phyloP scores from a whole-genome alignment of 768 basidiomycete genomes.

The Suillus tomentosus region DNA sequence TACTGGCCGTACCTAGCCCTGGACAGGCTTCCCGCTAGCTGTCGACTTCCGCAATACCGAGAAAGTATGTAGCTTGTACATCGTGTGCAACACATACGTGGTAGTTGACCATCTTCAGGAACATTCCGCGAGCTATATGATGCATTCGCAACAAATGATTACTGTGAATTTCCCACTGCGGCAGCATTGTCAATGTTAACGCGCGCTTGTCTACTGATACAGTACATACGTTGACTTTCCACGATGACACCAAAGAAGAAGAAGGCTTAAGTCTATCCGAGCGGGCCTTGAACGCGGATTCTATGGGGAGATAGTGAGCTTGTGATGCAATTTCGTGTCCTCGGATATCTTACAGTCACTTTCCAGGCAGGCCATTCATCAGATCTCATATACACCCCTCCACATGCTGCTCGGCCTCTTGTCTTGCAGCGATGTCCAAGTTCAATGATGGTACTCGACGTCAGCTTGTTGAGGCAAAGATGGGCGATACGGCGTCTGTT shows the following conservation, averaged over 20 bases:
- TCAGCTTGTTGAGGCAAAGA: neutral
- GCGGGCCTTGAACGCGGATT: conserved; percentile 2
- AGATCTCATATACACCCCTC: neutral
- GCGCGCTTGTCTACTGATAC: neutral
- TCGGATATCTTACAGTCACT: neutral
- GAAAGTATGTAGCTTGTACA: neutral
- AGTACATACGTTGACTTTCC: conserved; percentile 3
- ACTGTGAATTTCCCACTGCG: neutral
- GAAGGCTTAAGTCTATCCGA: neutral
- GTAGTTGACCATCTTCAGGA: neutral
- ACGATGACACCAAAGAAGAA: conserved; percentile 6
- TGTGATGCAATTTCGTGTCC: neutral
- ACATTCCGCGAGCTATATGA: neutral
- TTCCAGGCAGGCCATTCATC: neutral
- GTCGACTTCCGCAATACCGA: neutral
- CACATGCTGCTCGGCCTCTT: neutral
- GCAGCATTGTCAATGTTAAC: neutral
- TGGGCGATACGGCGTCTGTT: neutral
- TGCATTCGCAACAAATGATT: neutral
- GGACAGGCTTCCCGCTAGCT: neutral
- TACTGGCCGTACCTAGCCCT: neutral
- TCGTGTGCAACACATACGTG: neutral
- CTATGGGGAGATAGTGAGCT: conserved; percentile 1
- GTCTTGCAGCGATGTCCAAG: neutral
- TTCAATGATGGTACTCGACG: neutral